Base-by-base conservation (phyloP, 805 yeast genomes). In the Candida glaebosa region DNA sequence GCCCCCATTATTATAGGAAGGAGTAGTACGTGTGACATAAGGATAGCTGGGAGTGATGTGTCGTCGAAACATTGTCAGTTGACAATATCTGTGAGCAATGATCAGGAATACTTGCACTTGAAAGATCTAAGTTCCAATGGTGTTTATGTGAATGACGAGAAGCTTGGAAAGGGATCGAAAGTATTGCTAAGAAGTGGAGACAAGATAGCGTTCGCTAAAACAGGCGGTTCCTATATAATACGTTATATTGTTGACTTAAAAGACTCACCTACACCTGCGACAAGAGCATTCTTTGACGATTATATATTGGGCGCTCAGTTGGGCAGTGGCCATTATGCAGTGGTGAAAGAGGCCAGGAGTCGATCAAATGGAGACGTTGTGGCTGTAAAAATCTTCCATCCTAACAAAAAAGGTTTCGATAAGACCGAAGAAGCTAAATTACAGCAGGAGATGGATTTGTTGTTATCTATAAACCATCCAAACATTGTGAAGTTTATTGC, bases 281-380 rank as follows among this genome's bases (percentile, higher is more conserved):
- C 41, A n/a, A 49, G 46, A 19, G 69, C 83, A 2, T 78, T 84
- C 40, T 78, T 74, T 46, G 85, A 82, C 52, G 73, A 75, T 42
- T 78, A 76, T 50, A 65, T 75, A 5, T 44, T 78, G 15, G 87
- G 86, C 0, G 70, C 67, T 41, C 78, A 81, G 47, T 60, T 85
- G 17, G 93, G 93, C 0, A 64, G 83, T 3, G 93, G 93, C 0
- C 91, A 85, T 60, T 85, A 85, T 53, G 91, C 93, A 0, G 79
- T 79, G n/a, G 93, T 85, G 3, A 82, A 79, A 54, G 86, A 82
- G 49, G 87, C 87, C 2, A 67, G 69, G 5, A 72, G 77, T 46
- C 75, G 80, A 49, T 58, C 61, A 5, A 72, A 81, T 0, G 87
- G 88, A 0, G 73, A 73, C 38, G 61, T 73, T 2, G 84, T 79